These are phyloP conservation scores for Lactifluus volemus DNA, from an alignment of 768 basidiomycete species.

Conservation along the genomic window DNA sequence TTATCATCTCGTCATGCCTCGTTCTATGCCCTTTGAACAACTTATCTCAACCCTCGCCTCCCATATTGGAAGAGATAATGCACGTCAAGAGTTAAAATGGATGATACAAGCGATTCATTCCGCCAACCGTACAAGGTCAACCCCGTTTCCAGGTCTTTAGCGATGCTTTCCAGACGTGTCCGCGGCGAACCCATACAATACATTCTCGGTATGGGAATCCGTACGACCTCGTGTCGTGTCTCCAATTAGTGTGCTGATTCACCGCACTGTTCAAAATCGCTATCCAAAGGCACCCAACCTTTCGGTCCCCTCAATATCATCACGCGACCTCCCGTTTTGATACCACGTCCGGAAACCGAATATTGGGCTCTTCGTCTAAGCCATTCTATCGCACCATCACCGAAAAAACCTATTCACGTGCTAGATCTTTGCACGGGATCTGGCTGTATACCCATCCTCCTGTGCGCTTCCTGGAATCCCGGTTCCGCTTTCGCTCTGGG, in stretches of 20 bases:
- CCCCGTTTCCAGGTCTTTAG: constrained; percentile 25
- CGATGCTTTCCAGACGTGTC: constrained; percentile 51
- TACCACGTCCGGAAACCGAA: constrained; percentile 94
- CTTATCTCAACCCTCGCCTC: constrained; percentile 27
- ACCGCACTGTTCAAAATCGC: not conserved
- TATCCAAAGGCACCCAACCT: constrained; percentile 60
- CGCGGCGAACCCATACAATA: constrained; percentile 82
- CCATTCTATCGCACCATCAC: constrained; percentile 32
- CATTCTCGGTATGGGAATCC: constrained; percentile 62
- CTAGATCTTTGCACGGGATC: constrained; percentile 92
- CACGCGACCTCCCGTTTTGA: constrained; percentile 72
- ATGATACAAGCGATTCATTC: constrained; percentile 30
- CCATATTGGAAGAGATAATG: constrained; percentile 29
- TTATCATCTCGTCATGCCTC: not conserved
- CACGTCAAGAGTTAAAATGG: constrained; percentile 42
- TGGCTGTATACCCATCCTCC: constrained; percentile 84
- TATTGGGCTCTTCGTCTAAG: constrained; percentile 64
- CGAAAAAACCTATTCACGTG: constrained; percentile 31
- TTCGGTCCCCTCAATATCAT: constrained; percentile 79
- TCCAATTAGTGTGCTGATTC: too few relatives aligned
- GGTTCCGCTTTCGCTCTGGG: constrained; percentile 49
- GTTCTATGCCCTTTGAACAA: not conserved
- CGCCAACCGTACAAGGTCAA: not conserved
- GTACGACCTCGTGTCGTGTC: not conserved
- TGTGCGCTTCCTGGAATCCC: constrained; percentile 56